Conservation (phyloP, 1,284 basidiomycete species). For the Trametes sp. region DNA sequence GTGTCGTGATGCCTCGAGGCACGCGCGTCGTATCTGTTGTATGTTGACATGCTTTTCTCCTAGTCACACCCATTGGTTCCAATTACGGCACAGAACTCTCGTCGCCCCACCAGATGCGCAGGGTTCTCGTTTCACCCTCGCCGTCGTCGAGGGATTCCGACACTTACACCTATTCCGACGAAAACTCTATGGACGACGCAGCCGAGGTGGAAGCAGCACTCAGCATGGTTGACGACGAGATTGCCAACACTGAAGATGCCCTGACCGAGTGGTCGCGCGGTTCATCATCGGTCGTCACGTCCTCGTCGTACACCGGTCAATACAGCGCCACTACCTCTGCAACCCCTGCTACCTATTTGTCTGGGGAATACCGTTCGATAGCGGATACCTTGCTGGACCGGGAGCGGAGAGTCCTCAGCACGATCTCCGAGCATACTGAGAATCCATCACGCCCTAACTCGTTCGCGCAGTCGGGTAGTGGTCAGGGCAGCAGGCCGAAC, state of each 20-base stretch:
- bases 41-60: constrained; percentile 1
- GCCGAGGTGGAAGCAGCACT: constrained; percentile 74
- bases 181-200: constrained; percentile 53
- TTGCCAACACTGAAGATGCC: constrained; percentile 66
- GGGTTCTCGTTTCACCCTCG: constrained; percentile 50
- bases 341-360: constrained; percentile 28
- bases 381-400: constrained; percentile 34
- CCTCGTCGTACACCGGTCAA: constrained; percentile 32
- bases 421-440: constrained; percentile 51
- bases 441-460: constrained; percentile 46
- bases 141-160: constrained; percentile 40
- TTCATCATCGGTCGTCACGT: constrained; percentile 36
- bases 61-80: constrained; percentile 45
- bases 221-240: constrained; percentile 67
- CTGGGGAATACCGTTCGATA: constrained; percentile 31
- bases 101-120: constrained; percentile 48
- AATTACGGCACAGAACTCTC: constrained; percentile 50
- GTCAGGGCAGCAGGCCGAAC: constrained; percentile 35
- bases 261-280: constrained; percentile 62
- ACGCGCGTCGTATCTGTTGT: neutral
- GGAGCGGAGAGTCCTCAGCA: constrained; percentile 43
- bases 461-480: constrained; percentile 35
- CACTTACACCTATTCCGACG: constrained; percentile 49
- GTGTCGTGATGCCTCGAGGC: constrained; percentile 4
- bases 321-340: constrained; percentile 29